Base-by-base conservation (phyloP, 768 basidiomycete species). In the Solioccasus polychromus region DNA sequence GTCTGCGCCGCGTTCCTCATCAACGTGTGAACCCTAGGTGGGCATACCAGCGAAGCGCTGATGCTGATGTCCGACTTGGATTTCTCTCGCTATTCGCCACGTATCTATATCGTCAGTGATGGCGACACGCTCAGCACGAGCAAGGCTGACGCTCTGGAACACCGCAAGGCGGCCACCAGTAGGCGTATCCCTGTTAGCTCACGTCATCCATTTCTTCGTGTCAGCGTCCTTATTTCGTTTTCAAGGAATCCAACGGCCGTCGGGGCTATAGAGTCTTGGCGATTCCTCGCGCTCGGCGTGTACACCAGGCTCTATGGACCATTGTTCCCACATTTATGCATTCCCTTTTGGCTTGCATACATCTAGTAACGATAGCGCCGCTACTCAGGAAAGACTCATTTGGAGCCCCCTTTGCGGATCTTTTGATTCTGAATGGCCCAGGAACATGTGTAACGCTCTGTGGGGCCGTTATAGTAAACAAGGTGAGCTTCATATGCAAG, bases 361-460 rank as follows among this genome's bases (percentile, higher is more conserved):
- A 79, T 62, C 69, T 79, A 50, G 58, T 92, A 48, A 75, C 79
- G 1, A 36, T 89, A 26, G 48, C 58, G 2, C 87, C 86, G 2
- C 46, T 82, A 8, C 50, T 73, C 58, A 50, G 38, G 40, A 39
- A 14, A 35, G 37, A 29, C n/a, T 15, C 39, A 39, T 24, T 49
- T 38, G 20, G 58, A 52, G 30, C 53, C 9, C 48, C 69, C 4
- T 80, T 82, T 57, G 78, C 82, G 22, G 92, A 97, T 46, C 69
- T 91, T 23, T 71, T 99, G 39, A 69, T 99, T 40, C 67, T 98
- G 23, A 98, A 98, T 64, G 96, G 96, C 2, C 96, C 96, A 1
- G 95, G 96, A 14, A 97, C 95, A 6, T 94, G 91, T 61, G 80
- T 94, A 26, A 71, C 85, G 5, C 72, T 98, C 6, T 90, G 86